phyloP scores from a whole-genome alignment of 139 green algal species.

The Parachlorella kessleri region DNA sequence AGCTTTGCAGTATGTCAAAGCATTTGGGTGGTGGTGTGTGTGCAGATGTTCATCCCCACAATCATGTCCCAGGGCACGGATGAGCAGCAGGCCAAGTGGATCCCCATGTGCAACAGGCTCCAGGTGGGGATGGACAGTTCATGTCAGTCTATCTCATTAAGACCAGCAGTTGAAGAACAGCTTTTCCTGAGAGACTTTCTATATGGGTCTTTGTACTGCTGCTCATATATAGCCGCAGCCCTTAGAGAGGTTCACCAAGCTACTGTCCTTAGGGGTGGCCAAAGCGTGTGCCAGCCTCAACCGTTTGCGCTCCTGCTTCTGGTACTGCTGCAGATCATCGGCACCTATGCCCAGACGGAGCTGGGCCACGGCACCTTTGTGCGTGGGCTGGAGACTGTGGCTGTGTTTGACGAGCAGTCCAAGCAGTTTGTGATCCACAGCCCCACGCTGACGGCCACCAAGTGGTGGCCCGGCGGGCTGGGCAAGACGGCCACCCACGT shows the following conservation, averaged over 20 bases:
- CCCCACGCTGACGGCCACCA: constrained; percentile 86
- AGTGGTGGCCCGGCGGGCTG: constrained; percentile 89
- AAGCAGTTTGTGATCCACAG: constrained; percentile 94
- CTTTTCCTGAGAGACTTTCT: no score
- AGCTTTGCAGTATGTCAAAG: no score
- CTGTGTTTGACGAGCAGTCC: constrained; percentile 79
- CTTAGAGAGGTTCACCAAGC: no score
- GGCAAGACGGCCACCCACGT: constrained; percentile 93
- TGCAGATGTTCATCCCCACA: constrained; percentile 96
- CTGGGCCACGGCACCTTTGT: constrained; percentile 96
- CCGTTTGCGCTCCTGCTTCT: no score
- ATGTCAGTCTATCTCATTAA: no score
- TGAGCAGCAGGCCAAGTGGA: constrained; percentile 92
- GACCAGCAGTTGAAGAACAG: no score
- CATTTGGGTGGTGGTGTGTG: no score
- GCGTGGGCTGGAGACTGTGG: constrained; percentile 94
- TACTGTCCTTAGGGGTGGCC: no score
- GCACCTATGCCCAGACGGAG: constrained; percentile 97
- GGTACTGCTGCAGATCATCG: constrained; percentile 78
- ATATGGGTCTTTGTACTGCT: no score
- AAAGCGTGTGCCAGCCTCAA: no score
- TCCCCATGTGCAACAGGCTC: constrained; percentile 76
- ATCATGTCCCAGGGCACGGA: constrained; percentile 84
- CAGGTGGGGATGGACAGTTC: constrained; percentile 7
- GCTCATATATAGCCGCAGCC: no score